Evolutionary conservation across 2,329 filamentous ascomycete genomes (phyloP), one percentile per base, ranked within the genome.

Genomic region (Colletotrichum graminicola): DNA sequence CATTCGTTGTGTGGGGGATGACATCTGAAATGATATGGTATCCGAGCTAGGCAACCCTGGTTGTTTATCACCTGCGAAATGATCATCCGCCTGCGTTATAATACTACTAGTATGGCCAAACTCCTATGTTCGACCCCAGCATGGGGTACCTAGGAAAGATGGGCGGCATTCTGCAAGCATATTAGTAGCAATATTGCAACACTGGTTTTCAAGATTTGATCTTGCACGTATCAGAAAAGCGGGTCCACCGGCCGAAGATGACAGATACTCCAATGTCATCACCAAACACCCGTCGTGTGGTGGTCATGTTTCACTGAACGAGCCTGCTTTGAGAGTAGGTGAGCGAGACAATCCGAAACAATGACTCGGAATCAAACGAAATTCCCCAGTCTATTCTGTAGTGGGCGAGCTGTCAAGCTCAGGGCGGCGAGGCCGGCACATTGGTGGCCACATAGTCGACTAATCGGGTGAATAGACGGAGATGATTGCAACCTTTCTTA

Each of bases 21-120:
- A 52, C 29, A 39, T 29, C 41, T 41, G 64, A 71, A 59, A 71
- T 71, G 63, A 59, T 67, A 55, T 60, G 65, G 23, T 45, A 60
- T 55, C 52, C 23, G 21, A 26, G 52, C 23, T 5, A 45, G 26
- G 23, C 47, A 5, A 32, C 56, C 51, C 36, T 52, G 52, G 36
- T 29, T n/a, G 34, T 36, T 45, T 14, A 49, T 36, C 43, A 26
- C 36, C 54, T 23, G 34, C 36, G 45, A 26, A 54, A 23, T 47
- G 41, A 45, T 23, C 45, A 16, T 43, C 29, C 29, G 43, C 39
- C 45, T n/a, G 26, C 56, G 41, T 32, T 59, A 52, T 26, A 56
- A 41, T 34, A n/a, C n/a, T n/a, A n/a, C n/a, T n/a, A 23, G 57
- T 29, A n/a, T 12, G 55, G 21, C 8, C n/a, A 12, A 36, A n/a